phyloP scores from a whole-genome alignment of 2,329 filamentous ascomycete species.

The Phyllosticta citrichinensis region DNA sequence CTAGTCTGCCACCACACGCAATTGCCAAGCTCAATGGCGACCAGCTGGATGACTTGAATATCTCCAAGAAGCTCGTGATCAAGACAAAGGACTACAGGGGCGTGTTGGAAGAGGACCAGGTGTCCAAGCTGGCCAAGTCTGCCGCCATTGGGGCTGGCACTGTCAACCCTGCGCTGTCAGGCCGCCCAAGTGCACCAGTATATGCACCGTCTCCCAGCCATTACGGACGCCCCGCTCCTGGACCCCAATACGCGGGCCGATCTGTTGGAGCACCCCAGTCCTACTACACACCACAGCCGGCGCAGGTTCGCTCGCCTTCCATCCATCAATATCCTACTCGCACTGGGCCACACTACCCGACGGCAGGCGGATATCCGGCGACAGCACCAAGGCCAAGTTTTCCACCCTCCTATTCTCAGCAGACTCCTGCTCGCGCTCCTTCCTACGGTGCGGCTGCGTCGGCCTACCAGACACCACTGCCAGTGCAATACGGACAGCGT shows the following conservation, averaged over 20 bases:
- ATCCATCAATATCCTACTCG: slow-evolving; percentile 26
- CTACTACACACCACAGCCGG: slow-evolving; percentile 26
- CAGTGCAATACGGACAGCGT: slow-evolving; percentile 23
- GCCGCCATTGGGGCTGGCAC: slow-evolving; percentile 22
- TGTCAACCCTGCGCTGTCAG: slow-evolving; percentile 19
- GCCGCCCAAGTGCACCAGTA: slow-evolving; percentile 18
- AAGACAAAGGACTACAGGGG: slow-evolving; percentile 65
- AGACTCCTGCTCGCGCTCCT: background rate
- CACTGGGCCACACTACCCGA: slow-evolving; percentile 20
- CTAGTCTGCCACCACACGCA: slow-evolving; percentile 70
- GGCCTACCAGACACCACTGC: slow-evolving; percentile 1
- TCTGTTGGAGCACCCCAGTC: slow-evolving; percentile 21
- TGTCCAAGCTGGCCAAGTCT: slow-evolving; percentile 33
- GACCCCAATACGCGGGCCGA: slow-evolving; percentile 15
- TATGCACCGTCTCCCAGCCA: background rate
- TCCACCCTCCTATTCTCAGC: slow-evolving; percentile 21
- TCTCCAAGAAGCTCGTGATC: slow-evolving; percentile 68
- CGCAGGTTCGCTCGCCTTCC: slow-evolving; percentile 25
- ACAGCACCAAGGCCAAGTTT: slow-evolving; percentile 14
- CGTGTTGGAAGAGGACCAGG: slow-evolving; percentile 73
- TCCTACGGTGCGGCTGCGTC: slow-evolving; percentile 8
- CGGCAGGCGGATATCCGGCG: slow-evolving; percentile 19
- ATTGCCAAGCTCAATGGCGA: slow-evolving; percentile 81
- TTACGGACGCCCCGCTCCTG: background rate
- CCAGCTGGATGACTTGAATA: slow-evolving; percentile 70